These are phyloP conservation scores for Berberis vulgaris DNA, from an alignment of 164 flowering plant genomes.

Conservation along the genomic window DNA sequence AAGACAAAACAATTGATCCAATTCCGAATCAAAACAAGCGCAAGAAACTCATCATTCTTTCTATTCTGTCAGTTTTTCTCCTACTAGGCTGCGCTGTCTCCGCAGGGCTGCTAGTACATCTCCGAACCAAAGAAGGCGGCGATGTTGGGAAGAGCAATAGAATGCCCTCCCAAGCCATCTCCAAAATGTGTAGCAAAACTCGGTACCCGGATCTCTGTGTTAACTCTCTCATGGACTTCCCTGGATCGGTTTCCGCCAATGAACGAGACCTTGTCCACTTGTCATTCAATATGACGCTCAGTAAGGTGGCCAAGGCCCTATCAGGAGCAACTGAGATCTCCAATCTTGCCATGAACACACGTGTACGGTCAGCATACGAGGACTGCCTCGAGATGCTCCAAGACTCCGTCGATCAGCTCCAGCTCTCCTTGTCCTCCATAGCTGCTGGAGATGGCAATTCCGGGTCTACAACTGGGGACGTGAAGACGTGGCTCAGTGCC, in stretches of 20 bases:
- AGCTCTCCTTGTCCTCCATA: constrained; percentile 34
- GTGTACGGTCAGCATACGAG: constrained; percentile 52
- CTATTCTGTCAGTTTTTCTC: constrained; percentile 28
- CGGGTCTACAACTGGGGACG: constrained; percentile 43
- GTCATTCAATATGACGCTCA: constrained; percentile 73
- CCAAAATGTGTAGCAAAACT: constrained; percentile 51
- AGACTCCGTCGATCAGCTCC: constrained; percentile 61
- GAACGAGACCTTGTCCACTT: constrained; percentile 72
- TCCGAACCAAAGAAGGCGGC: constrained; percentile 16
- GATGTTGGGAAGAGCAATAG: constrained; percentile 2
- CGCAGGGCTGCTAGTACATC: constrained; percentile 34
- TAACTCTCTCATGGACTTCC: constrained; percentile 68
- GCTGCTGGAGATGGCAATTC: not conserved
- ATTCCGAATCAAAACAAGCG: constrained; percentile 6
- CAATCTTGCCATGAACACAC: constrained; percentile 41
- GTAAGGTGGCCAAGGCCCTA: constrained; percentile 45
- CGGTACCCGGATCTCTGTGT: constrained; percentile 66
- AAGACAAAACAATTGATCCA: constrained; percentile 4
- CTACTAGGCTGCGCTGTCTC: constrained; percentile 45
- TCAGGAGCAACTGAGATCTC: constrained; percentile 36
- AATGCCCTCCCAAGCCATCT: constrained; percentile 61
- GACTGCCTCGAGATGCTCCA: constrained; percentile 81
- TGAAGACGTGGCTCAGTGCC: constrained; percentile 89
- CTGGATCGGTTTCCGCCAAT: constrained; percentile 54
- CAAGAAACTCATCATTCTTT: constrained; percentile 29